Conservation (phyloP, 2,329 filamentous ascomycete species). For the Colletotrichum sp. region DNA sequence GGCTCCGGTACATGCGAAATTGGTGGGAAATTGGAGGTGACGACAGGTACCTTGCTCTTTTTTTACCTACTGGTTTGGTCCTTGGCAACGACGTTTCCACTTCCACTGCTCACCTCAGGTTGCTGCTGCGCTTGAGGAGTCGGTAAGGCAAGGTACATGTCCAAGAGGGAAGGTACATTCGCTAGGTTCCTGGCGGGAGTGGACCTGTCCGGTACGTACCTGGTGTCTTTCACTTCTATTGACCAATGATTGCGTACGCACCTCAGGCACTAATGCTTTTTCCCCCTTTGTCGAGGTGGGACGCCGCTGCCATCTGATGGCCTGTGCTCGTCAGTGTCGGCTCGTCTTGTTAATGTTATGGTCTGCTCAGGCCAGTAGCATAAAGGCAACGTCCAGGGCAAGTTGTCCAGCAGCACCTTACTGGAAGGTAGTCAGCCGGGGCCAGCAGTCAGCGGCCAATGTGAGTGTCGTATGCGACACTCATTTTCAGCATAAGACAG, state of each 20-base stretch:
- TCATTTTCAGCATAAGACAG: background rate
- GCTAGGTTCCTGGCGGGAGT: background rate
- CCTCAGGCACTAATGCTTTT: conserved; percentile 1
- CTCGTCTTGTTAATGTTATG: background rate
- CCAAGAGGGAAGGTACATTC: background rate
- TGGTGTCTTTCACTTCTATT: background rate
- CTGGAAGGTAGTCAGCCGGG: background rate
- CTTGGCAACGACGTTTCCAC: conserved; percentile 6
- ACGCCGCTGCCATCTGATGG: conserved; percentile 6
- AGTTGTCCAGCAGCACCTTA: background rate
- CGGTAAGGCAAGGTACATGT: conserved; percentile 5
- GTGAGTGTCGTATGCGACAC: background rate
- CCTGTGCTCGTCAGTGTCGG: conserved; percentile 2
- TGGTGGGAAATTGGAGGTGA: conserved; percentile 22
- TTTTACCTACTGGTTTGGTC: background rate
- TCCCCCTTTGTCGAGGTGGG: background rate
- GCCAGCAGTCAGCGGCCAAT: background rate
- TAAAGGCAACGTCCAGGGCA: background rate
- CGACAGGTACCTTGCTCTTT: conserved; percentile 8
- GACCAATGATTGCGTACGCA: background rate
- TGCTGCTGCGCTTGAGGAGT: background rate
- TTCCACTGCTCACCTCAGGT: background rate
- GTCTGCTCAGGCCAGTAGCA: background rate
- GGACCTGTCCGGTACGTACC: background rate
- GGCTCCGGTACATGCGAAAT: conserved; percentile 24